Evolutionary conservation across 2,329 filamentous ascomycete species (phyloP).

Genomic region (Esteya vermicola): DNA sequence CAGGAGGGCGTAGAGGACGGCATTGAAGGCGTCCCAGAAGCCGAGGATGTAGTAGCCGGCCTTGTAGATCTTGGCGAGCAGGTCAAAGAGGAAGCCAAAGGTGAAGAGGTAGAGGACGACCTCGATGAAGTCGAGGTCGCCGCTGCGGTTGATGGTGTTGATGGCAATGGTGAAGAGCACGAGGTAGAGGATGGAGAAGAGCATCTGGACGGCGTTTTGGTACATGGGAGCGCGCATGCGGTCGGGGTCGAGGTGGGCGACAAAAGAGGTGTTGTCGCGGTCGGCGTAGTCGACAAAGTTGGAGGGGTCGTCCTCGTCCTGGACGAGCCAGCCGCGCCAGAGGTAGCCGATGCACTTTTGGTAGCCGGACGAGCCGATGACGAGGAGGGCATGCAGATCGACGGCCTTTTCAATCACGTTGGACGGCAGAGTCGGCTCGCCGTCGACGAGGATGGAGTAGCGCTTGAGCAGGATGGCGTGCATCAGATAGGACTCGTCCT

Average conservation of each 20-base stretch:
- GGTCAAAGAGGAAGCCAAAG: constrained; percentile 78
- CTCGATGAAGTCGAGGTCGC: constrained; percentile 75
- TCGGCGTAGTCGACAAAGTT: constrained; percentile 78
- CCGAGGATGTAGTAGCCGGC: constrained; percentile 81
- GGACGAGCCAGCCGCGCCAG: constrained; percentile 94
- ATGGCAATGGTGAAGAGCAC: constrained; percentile 79
- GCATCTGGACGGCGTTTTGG: constrained; percentile 78
- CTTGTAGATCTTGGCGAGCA: constrained; percentile 82
- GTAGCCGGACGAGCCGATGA: constrained; percentile 88
- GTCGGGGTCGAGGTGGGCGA: constrained; percentile 79
- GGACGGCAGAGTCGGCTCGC: constrained; percentile 55
- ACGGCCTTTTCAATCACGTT: constrained; percentile 92
- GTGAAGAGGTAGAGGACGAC: constrained; percentile 83
- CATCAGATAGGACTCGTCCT: constrained; percentile 64
- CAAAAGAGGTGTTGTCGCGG: constrained; percentile 64
- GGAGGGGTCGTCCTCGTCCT: constrained; percentile 83
- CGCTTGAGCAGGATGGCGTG: constrained; percentile 73
- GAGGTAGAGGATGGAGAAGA: constrained; percentile 73
- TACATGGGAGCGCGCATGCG: constrained; percentile 87
- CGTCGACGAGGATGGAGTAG: constrained; percentile 67
- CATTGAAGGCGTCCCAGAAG: constrained; percentile 97
- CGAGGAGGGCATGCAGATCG: constrained; percentile 73
- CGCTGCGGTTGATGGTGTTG: constrained; percentile 79
- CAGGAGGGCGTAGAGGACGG: constrained; percentile 64
- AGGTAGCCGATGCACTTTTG: constrained; percentile 89